phyloP scores from a whole-genome alignment of 768 basidiomycete genomes.

The Mycena filopes region DNA sequence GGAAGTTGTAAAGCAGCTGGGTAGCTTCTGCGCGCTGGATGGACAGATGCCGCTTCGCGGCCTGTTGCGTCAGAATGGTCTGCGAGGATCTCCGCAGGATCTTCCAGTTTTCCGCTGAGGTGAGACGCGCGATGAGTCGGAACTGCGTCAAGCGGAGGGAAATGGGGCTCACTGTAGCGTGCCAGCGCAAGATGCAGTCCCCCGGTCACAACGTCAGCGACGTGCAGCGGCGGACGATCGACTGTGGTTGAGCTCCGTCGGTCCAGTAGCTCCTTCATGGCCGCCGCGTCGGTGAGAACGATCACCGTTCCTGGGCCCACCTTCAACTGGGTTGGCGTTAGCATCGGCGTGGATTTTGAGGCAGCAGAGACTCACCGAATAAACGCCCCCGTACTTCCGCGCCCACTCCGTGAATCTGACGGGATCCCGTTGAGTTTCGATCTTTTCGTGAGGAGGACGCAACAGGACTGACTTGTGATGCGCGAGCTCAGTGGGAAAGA shows the following conservation, averaged over 20 bases:
- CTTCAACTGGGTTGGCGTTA: slow-evolving; percentile 33
- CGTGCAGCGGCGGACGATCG: slow-evolving; percentile 37
- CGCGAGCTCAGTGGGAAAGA: slow-evolving; percentile 26
- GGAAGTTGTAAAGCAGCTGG: slow-evolving; percentile 43
- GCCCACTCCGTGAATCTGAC: slow-evolving; percentile 29
- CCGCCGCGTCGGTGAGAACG: slow-evolving; percentile 35
- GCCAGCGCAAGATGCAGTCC: slow-evolving; percentile 10
- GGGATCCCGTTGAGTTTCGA: background rate
- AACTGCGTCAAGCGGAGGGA: background rate
- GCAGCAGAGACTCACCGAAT: slow-evolving; percentile 17
- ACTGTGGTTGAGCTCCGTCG: slow-evolving; percentile 36
- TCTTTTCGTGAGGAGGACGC: background rate
- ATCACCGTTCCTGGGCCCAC: slow-evolving; percentile 36
- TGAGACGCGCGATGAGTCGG: background rate
- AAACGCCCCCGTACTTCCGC: slow-evolving; percentile 29
- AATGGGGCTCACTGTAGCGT: background rate
- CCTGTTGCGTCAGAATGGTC: slow-evolving; percentile 34
- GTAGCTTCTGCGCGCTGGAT: slow-evolving; percentile 43
- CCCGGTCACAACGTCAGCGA: slow-evolving; percentile 25
- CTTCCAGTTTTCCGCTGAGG: slow-evolving; percentile 29
- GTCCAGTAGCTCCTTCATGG: slow-evolving; percentile 42
- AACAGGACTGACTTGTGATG: slow-evolving; percentile 6
- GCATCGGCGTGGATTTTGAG: background rate
- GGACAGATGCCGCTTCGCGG: slow-evolving; percentile 32
- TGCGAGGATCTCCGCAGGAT: slow-evolving; percentile 28